phyloP scores from a whole-genome alignment of 495 filamentous ascomycete species.

The Podospora anserina region DNA sequence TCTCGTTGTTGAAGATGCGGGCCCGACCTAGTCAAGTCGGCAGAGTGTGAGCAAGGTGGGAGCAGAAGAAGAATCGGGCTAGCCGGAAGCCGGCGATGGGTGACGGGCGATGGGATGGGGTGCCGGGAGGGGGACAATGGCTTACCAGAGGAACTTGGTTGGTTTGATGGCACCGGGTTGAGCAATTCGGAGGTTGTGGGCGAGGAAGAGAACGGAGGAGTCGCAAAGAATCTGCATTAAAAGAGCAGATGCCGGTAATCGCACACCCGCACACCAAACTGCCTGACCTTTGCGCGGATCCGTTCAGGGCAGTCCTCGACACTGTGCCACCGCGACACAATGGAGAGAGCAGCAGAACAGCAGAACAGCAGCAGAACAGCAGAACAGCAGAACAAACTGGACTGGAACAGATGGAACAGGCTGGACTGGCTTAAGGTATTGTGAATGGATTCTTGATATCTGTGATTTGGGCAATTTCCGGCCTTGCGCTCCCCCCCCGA shows the following conservation, averaged over 20 bases:
- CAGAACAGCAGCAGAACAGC: background rate
- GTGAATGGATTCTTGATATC: background rate
- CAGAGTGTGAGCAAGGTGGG: slow-evolving; percentile 22
- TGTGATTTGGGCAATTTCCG: slow-evolving; percentile 4
- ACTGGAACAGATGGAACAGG: no score
- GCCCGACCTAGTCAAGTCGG: slow-evolving; percentile 13
- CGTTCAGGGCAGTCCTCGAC: slow-evolving; percentile 8
- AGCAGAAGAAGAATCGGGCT: slow-evolving; percentile 11
- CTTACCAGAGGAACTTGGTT: slow-evolving; percentile 27
- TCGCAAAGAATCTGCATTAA: slow-evolving; percentile 34
- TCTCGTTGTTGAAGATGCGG: slow-evolving; percentile 5
- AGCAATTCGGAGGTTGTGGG: slow-evolving; percentile 35
- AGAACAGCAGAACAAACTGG: background rate
- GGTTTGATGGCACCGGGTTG: slow-evolving; percentile 29
- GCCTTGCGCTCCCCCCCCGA: slow-evolving; percentile 9
- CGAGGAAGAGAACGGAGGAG: slow-evolving; percentile 30
- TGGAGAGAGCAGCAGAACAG: background rate
- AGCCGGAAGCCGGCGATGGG: slow-evolving; percentile 12
- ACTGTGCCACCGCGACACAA: slow-evolving; percentile 26
- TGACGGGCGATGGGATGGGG: slow-evolving; percentile 5
- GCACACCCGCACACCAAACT: slow-evolving; percentile 29
- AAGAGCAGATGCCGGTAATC: slow-evolving; percentile 34
- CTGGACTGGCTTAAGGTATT: no score
- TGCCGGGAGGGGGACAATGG: slow-evolving; percentile 18
- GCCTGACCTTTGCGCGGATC: slow-evolving; percentile 16